These are phyloP conservation scores for Hibiscus trionum DNA, from an alignment of 345 rosid genomes.

Conservation along the genomic window DNA sequence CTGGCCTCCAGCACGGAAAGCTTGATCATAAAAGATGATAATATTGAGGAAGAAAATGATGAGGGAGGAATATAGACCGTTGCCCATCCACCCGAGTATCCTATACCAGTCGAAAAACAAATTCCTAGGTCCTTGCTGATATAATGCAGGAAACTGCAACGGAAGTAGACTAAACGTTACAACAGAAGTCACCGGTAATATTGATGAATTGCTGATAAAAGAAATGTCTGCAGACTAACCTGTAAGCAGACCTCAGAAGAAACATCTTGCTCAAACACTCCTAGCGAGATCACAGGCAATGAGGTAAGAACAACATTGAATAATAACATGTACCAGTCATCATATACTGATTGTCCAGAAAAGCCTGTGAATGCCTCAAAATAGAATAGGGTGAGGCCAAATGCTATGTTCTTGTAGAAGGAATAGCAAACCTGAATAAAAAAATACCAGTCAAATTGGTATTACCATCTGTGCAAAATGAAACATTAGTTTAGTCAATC, in stretches of 20 bases:
- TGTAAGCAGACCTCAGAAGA: slow-evolving; percentile 91
- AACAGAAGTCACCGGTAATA: neutral
- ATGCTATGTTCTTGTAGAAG: slow-evolving; percentile 97
- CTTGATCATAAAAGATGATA: slow-evolving; percentile 53
- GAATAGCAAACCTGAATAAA: slow-evolving; percentile 78
- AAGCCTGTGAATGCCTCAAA: slow-evolving; percentile 88
- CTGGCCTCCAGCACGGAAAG: slow-evolving; percentile 69
- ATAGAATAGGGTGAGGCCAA: slow-evolving; percentile 94
- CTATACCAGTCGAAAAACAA: slow-evolving; percentile 86
- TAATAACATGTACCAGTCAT: slow-evolving; percentile 82
- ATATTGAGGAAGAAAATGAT: slow-evolving; percentile 71
- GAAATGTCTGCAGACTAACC: slow-evolving; percentile 37
- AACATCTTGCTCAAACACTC: slow-evolving; percentile 96
- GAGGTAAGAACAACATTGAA: slow-evolving; percentile 93
- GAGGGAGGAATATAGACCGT: slow-evolving; percentile 71
- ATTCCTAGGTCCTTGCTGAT: slow-evolving; percentile 90
- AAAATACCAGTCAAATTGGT: slow-evolving; percentile 10
- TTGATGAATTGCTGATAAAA: neutral
- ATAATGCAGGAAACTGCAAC: slow-evolving; percentile 89
- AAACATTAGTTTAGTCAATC: neutral
- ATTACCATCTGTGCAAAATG: too few species aligned
- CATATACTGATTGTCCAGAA: slow-evolving; percentile 86
- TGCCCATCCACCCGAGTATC: slow-evolving; percentile 91
- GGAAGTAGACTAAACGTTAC: neutral
- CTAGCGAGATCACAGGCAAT: slow-evolving; percentile 85